phyloP scores from a whole-genome alignment of 192 early-diverging fungal genomes.

The Paraglomus brasilianum region DNA sequence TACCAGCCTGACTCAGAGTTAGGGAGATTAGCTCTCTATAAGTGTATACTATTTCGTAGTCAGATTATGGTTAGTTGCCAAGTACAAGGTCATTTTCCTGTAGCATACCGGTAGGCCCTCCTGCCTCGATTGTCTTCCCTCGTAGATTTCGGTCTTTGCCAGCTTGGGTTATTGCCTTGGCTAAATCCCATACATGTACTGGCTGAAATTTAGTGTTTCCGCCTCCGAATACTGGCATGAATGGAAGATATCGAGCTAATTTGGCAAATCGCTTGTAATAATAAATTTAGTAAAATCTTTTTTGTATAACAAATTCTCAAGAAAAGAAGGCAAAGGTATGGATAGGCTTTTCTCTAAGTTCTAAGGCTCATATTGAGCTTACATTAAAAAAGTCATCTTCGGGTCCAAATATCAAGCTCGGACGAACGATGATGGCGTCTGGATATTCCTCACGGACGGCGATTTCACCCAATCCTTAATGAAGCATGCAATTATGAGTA shows the following conservation, averaged over 20 bases:
- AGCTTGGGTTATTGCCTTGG: constrained; percentile 14
- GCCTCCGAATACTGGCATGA: constrained; percentile 38
- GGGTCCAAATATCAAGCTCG: constrained; percentile 38
- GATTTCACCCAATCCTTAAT: constrained; percentile 34
- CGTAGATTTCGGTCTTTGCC: constrained; percentile 4
- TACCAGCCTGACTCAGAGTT: constrained; percentile 30
- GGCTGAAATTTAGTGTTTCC: constrained; percentile 38
- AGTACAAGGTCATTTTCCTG: neutral
- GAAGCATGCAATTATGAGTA: constrained; percentile 1
- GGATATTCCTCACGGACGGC: constrained; percentile 31
- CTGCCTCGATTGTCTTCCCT: constrained; percentile 33
- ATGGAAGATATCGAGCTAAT: constrained; percentile 33
- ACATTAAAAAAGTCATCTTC: constrained; percentile 43
- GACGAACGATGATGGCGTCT: constrained; percentile 34
- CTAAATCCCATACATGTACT: constrained; percentile 38
- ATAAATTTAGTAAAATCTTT: no score
- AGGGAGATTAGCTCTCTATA: constrained; percentile 36
- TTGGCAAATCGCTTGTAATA: constrained; percentile 29
- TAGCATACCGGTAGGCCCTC: constrained; percentile 32
- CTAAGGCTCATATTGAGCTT: neutral
- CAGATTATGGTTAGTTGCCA: neutral
- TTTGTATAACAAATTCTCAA: no score
- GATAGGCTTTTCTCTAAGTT: no score
- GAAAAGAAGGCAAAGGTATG: no score
- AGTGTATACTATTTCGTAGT: constrained; percentile 29